Base-by-base conservation (phyloP, 257 asterid species). In the Nicotiana obtusifolia region DNA sequence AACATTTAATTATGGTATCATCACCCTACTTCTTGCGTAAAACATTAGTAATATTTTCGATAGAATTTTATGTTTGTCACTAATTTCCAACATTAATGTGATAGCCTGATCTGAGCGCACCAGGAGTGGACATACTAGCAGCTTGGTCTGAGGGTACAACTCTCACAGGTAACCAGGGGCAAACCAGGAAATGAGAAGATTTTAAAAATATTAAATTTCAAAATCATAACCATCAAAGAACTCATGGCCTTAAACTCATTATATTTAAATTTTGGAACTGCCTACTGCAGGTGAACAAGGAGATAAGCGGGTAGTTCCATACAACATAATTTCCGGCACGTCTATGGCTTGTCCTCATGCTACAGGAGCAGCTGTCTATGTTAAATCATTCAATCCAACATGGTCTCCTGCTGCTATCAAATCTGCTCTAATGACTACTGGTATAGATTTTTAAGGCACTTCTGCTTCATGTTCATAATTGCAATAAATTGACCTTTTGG, bases 341-440 rank as follows among this genome's bases (percentile, higher is more conserved):
- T 93, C 96, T 19, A 93, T 93, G 97, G 69, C 96, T 19, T 93
- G 96, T 73, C 96, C 97, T 1, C 97, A 91, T 49, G 97, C 90
- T 20, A 85, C 93, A 3, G 97, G 87, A 1, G 93, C 93, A 3
- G 97, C 94, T 16, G 89, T 91, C 37, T 91, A 93, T 26, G 90
- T 93, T 77, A 91, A 89, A 84, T 90, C 94, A 30, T 89, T 90
- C 77, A 82, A 90, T 30, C 94, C 97, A 4, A 83, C 89, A 0
- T 91, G 94, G 96, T 93, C 97, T 14, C 93, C 96, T 4, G 64
- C 97, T 10, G 96, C 94, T 14, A 85, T 91, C 81, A 93, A 90
- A 82, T 93, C 94, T 19, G 94, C 96, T 26, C 87, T 91, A 1
- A 93, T 91, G 94, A 93, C 93, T 13, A 91, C 94, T 0, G 96